Evolutionary conservation across 768 basidiomycete genomes (phyloP), one percentile per base, ranked within the genome.

Genomic region (Leccinum longicurvipes): DNA sequence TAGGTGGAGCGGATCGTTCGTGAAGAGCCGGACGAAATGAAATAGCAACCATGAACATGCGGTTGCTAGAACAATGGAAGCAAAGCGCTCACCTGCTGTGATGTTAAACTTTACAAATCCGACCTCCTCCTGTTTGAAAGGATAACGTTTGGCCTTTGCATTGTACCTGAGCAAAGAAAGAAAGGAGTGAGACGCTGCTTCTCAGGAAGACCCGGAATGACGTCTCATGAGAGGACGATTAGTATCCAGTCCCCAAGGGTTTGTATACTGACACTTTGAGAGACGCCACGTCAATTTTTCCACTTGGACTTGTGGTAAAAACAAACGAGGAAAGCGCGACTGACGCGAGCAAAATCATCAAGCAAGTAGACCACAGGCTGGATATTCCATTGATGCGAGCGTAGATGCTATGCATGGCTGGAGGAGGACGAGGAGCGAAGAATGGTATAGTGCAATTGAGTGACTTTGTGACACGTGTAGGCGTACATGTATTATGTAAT

Each of bases 41-140:
- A 67, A 68, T 56, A 56, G 51, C 60, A 57, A 57, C 63, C 53
- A 50, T 63, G 44, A 69, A 58, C 68, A 68, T 51, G 61, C 60
- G 59, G 53, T 29, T 50, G 49, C 55, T 19, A 56, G 44, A 47
- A 47, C 56, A 61, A 70, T 72, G 71, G 65, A 67, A 67, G 67
- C 55, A 52, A 57, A 31, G 47, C 48, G 65, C 82, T 61, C 63
- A 89, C 93, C 93, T 44, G 91, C 88, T 45, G 81, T 82, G 50
- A 91, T 74, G 69, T 93, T 86, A 74, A 94, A 93, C 66, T 86
- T 82, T 34, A 91, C 80, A 67, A 90, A 87, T 1, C 87, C 87
- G 54, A 86, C 78, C 61, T 95, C 92, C 64, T 89, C 85, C 62
- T 86, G 79, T 58, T 77, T 79, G 61, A 73, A 79, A 5, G 79